Evolutionary conservation across 176 grass and related monocot genomes (phyloP), one percentile per base, ranked within the genome.

Genomic region (Aegilops speltoides): DNA sequence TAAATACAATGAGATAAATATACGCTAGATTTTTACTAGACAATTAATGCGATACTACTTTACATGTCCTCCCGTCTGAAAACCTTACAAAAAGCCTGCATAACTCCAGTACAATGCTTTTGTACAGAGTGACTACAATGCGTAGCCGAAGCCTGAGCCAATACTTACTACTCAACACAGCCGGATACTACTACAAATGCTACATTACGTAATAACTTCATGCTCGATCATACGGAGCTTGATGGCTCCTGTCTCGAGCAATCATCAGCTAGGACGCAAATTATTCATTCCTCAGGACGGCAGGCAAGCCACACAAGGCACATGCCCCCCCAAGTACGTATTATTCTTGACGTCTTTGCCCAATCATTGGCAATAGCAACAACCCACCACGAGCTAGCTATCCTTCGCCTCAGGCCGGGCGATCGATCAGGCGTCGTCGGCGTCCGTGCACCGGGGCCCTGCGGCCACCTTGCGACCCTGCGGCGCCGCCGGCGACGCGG

Each of bases 191-290:
- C 23, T 20, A 19, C 23, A 75, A 59, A 59, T 22, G 54, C 41
- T 28, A 17, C 52, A 74, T 45, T 31, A 31, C 25, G 26, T 68
- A 38, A 10, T 17, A 73, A 87, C 89, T 74, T 90, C 89, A 90
- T 87, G 89, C 85, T 79, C 76, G 80, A 87, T 91, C 66, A 61
- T 33, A 74, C 33, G 89, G 85, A 90, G 75, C 57, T n/a, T n/a
- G 46, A 48, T 8, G 4, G 10, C 76, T 68, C 81, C 75, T 31
- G 10, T 68, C 78, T 84, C 85, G 60, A 90, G 74, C 80, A 87
- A 90, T 90, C 89, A 87, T 87, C 45, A 84, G 83, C 46, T 52
- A 15, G 10, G 66, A 67, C 57, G 57, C 74, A 65, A 12, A 73
- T 59, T 66, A 13, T 79, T 86, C 17, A 17, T 83, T 86, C 23